Conservation (phyloP, 371 early-diverging fungal species). For the Zopfochytrium polystomum region DNA sequence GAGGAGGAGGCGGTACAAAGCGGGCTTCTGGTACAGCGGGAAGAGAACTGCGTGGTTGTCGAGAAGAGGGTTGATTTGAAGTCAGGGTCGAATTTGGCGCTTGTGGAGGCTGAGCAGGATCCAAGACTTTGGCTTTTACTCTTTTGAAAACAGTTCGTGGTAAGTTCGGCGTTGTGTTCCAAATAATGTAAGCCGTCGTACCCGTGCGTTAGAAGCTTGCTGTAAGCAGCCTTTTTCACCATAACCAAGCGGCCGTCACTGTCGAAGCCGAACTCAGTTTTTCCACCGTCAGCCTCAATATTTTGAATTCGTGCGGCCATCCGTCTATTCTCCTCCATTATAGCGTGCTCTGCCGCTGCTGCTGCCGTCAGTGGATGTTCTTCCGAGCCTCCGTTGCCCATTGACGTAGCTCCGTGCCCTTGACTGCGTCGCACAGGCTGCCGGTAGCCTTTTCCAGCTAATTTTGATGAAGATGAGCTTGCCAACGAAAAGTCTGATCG, state of each 20-base stretch:
- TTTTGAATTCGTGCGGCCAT: constrained; percentile 22
- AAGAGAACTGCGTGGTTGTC: neutral
- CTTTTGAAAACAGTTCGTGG: too few relatives aligned
- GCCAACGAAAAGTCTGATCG: too few relatives aligned
- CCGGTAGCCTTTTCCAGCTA: too few relatives aligned
- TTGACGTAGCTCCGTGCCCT: too few relatives aligned
- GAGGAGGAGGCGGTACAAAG: too few relatives aligned
- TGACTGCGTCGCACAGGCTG: too few relatives aligned
- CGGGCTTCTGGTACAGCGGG: neutral
- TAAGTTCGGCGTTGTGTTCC: too few relatives aligned
- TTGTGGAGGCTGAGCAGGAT: neutral
- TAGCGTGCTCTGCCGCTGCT: constrained; percentile 20
- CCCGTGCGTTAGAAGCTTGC: constrained; percentile 33
- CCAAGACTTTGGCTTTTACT: constrained; percentile 14
- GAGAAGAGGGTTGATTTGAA: neutral
- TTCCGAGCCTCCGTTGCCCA: neutral
- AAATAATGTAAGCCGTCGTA: too few relatives aligned
- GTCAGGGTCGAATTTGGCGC: constrained; percentile 6
- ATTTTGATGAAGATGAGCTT: too few relatives aligned
- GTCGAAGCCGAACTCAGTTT: constrained; percentile 36
- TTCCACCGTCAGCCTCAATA: constrained; percentile 34
- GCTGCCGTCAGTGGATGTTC: constrained; percentile 7
- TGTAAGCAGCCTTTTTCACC: constrained; percentile 28
- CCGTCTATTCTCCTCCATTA: constrained; percentile 38
- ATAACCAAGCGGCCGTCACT: constrained; percentile 34